These are phyloP conservation scores for Actinomortierella wolfii DNA, from an alignment of 371 early-diverging fungal genomes.

Conservation along the genomic window DNA sequence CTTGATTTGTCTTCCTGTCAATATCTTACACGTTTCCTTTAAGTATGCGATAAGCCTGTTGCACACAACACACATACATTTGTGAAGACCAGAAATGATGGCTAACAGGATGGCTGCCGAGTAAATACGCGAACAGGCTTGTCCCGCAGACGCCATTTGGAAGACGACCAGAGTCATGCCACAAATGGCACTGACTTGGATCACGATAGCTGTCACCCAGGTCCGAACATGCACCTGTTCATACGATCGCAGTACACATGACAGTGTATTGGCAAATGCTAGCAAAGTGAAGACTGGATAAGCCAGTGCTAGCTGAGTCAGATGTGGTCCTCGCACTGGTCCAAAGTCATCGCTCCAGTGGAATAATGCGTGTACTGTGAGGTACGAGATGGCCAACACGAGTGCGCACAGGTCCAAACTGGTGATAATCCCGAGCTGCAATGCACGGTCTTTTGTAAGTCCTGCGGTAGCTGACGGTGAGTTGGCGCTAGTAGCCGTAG, in stretches of 20 bases:
- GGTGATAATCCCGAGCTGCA: constrained; percentile 25
- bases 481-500: constrained; percentile 16
- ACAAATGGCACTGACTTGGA: constrained; percentile 30
- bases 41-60: no score
- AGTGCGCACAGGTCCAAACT: constrained; percentile 43
- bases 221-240: constrained; percentile 22
- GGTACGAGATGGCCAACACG: constrained; percentile 52
- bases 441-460: constrained; percentile 20
- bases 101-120: constrained; percentile 38
- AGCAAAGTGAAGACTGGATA: constrained; percentile 52
- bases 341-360: constrained; percentile 51
- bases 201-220: constrained; percentile 39
- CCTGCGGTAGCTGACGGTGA: constrained; percentile 6
- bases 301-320: constrained; percentile 54
- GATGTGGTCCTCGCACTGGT: constrained; percentile 58
- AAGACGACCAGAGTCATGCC: constrained; percentile 46
- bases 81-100: constrained; percentile 43
- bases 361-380: constrained; percentile 48
- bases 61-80: constrained; percentile 24
- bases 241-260: constrained; percentile 39
- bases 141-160: constrained; percentile 40
- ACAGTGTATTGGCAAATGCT: constrained; percentile 49
- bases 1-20: no score
- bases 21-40: no score
- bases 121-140: constrained; percentile 39